phyloP scores from a whole-genome alignment of 2,329 filamentous ascomycete genomes.

The Xylaria sp. region DNA sequence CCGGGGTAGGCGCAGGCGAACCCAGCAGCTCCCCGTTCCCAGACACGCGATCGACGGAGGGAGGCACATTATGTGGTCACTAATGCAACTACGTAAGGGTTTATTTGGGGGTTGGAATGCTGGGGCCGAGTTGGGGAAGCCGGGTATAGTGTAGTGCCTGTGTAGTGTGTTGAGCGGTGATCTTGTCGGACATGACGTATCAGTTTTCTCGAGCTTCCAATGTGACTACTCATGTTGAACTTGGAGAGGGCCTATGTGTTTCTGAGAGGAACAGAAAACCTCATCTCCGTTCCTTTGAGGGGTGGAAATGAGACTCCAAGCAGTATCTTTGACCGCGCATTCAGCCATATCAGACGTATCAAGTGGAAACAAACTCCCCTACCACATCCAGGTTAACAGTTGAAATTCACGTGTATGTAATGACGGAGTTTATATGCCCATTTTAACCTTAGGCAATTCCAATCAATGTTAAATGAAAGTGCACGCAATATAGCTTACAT shows the following conservation, averaged over 20 bases:
- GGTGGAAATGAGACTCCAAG: slow-evolving; percentile 16
- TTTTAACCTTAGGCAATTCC: neutral
- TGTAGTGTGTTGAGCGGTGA: slow-evolving; percentile 2
- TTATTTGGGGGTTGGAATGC: slow-evolving; percentile 4
- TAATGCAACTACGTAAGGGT: neutral
- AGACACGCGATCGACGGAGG: slow-evolving; percentile 16
- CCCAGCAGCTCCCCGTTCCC: slow-evolving; percentile 7
- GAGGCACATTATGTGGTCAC: slow-evolving; percentile 1
- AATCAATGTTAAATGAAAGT: neutral
- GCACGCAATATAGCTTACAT: neutral
- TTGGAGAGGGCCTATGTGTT: slow-evolving; percentile 7
- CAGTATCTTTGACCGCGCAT: neutral
- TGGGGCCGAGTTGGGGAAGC: slow-evolving; percentile 25
- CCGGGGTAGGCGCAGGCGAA: slow-evolving; percentile 4
- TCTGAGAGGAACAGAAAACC: neutral
- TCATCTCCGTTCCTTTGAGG: slow-evolving; percentile 18
- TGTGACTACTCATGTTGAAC: neutral
- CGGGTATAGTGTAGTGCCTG: neutral
- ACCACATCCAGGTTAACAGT: neutral
- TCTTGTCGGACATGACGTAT: slow-evolving; percentile 10
- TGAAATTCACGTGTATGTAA: neutral
- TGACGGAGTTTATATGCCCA: neutral
- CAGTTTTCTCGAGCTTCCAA: neutral
- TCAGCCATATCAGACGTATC: neutral
- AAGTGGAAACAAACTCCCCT: neutral